Base-by-base conservation (phyloP, 306 rosid genomes). In the Vachellia pachyceras region DNA sequence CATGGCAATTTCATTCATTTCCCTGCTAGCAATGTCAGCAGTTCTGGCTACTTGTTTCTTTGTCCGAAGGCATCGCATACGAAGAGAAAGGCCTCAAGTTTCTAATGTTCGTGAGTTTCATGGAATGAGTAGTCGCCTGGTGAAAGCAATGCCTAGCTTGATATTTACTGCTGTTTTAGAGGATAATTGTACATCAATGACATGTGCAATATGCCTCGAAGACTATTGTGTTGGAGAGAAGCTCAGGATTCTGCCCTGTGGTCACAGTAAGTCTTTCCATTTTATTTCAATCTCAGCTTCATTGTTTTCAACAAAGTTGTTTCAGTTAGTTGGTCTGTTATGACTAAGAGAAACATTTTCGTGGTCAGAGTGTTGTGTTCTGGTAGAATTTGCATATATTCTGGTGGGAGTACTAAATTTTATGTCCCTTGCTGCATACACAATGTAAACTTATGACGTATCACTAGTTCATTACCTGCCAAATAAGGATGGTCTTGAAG, bases 201-300 rank as follows among this genome's bases (percentile, higher is more conserved):
- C 99, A 65, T 96, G 99, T 85, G 97, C 99, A 72, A 93, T 96
- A 85, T 96, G 99, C 89, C 99, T 96, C 25, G 99, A 96, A 91
- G 99, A 96, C 85, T 96, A 96, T 79, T 84, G 86, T 22, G 87
- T 87, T 71, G 99, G 99, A 66, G 99, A 96, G 84, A 96, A 93
- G 89, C 93, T 96, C 80, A 89, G 99, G 82, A 85, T 93, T 87
- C 86, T 96, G 13, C 99, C 98, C 10, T 96, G 99, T 82, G 84
- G 91, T 80, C 99, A 96, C 86, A 96, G 99, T 96, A 92, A 90
- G 99, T 85, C 67, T 76, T 79, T 84, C 80, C 68, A 17, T 75
- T 57, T 80, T 11, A 49, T 14, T 29, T 61, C 18, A 23, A 40
- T 77, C 80, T 54, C 55, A 45, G 35, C 39, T 78, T 60, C 68